Conservation (phyloP, 495 filamentous ascomycete species). For the Penicillium cosmopolitanum region DNA sequence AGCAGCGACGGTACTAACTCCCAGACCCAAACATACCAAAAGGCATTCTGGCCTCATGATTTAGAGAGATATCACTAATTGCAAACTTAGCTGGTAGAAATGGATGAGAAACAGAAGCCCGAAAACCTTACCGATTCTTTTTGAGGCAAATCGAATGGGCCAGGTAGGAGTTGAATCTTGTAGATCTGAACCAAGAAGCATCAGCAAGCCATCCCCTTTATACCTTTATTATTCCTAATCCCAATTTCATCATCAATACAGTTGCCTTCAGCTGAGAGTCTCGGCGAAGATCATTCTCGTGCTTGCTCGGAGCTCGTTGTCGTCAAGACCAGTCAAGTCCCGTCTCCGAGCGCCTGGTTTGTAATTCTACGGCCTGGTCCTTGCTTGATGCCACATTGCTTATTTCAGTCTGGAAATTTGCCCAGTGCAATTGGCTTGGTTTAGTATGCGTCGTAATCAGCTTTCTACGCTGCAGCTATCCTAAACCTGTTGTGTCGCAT, state of each 20-base stretch:
- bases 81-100: background rate
- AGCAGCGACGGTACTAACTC: constrained; percentile 16
- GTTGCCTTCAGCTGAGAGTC: background rate
- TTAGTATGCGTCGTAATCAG: background rate
- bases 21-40: background rate
- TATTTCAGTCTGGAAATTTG: background rate
- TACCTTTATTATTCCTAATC: background rate
- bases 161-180: background rate
- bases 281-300: background rate
- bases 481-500: background rate
- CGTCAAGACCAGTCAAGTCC: background rate
- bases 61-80: background rate
- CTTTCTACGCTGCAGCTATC: background rate
- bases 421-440: background rate
- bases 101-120: background rate
- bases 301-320: background rate
- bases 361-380: background rate
- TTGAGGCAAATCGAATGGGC: background rate
- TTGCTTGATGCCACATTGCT: constrained; percentile 1
- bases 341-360: background rate
- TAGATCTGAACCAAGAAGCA: background rate
- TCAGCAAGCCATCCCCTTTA: background rate
- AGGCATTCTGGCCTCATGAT: constrained; percentile 2
- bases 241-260: background rate
- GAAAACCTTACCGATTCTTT: background rate